phyloP scores from a whole-genome alignment of 164 flowering plant genomes.

The Berberis vulgaris region DNA sequence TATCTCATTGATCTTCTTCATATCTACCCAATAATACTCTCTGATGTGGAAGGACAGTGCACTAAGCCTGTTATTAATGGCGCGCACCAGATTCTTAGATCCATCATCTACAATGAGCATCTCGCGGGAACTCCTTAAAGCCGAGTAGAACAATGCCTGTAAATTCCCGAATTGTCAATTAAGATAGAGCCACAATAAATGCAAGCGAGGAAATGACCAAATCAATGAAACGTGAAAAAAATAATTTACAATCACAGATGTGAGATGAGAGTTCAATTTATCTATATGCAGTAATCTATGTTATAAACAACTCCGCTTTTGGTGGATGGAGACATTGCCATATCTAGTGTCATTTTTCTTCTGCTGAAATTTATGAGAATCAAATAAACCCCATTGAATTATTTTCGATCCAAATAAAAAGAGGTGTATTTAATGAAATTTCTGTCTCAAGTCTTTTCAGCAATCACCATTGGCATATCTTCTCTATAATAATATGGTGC shows the following conservation, averaged over 20 bases:
- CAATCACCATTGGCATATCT: no score
- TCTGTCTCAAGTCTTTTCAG: no score
- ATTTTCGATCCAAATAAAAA: no score
- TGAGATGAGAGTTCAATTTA: no score
- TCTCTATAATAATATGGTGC: no score
- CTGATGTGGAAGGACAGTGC: slow-evolving; percentile 87
- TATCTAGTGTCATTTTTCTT: no score
- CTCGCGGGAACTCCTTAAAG: slow-evolving; percentile 76
- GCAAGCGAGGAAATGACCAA: background rate
- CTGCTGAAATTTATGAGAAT: no score
- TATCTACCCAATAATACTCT: slow-evolving; percentile 86
- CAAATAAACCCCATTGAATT: no score
- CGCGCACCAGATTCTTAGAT: slow-evolving; percentile 57
- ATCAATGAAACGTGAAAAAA: background rate
- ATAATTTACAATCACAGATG: background rate
- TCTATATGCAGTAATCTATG: no score
- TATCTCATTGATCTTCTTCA: slow-evolving; percentile 81
- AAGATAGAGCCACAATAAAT: background rate
- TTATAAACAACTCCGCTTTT: no score
- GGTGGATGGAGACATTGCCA: no score
- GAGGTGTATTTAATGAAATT: no score
- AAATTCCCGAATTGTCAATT: slow-evolving; percentile 6
- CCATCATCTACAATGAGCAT: slow-evolving; percentile 66
- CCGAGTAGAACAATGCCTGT: slow-evolving; percentile 83
- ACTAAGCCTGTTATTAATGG: slow-evolving; percentile 80